phyloP scores from a whole-genome alignment of 768 basidiomycete species.

The Trametes gibbosa region DNA sequence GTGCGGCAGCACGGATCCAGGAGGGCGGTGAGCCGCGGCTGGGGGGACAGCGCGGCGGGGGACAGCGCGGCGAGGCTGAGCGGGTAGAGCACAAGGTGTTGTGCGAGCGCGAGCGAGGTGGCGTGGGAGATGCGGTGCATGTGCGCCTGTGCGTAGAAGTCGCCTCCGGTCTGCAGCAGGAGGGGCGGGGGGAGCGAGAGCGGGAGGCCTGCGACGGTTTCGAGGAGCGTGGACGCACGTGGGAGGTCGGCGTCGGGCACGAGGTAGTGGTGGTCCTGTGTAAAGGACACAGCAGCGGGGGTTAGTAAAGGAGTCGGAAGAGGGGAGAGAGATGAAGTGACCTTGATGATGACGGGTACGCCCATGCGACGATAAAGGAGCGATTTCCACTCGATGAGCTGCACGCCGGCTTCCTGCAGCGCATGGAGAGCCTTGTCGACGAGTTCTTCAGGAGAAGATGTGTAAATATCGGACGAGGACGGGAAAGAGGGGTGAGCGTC shows the following conservation, averaged over 20 bases:
- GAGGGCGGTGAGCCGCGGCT: slow-evolving; percentile 1
- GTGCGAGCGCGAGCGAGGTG: slow-evolving; percentile 9
- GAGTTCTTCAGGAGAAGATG: slow-evolving; percentile 9
- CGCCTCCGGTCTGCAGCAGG: slow-evolving; percentile 6
- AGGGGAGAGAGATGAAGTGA: neutral
- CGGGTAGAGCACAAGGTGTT: slow-evolving; percentile 12
- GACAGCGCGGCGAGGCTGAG: slow-evolving; percentile 1
- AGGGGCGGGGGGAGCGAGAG: slow-evolving; percentile 3
- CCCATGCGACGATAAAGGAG: slow-evolving; percentile 15
- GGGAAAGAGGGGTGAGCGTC: neutral
- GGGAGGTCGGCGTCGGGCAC: slow-evolving; percentile 13
- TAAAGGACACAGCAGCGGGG: too few relatives aligned
- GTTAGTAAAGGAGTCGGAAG: neutral
- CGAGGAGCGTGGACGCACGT: neutral
- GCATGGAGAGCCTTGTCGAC: slow-evolving; percentile 10
- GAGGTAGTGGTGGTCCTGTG: slow-evolving; percentile 10
- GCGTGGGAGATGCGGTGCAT: slow-evolving; percentile 4
- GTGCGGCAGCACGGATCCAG: neutral
- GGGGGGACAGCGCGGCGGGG: neutral
- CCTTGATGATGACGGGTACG: slow-evolving; percentile 13
- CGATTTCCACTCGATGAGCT: slow-evolving; percentile 13
- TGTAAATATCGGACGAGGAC: neutral
- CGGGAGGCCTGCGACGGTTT: neutral
- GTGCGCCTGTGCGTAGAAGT: slow-evolving; percentile 10
- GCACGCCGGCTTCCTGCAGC: slow-evolving; percentile 4